Evolutionary conservation across 2,329 filamentous ascomycete genomes (phyloP).

Genomic region (Calcarisporium arbuscula): DNA sequence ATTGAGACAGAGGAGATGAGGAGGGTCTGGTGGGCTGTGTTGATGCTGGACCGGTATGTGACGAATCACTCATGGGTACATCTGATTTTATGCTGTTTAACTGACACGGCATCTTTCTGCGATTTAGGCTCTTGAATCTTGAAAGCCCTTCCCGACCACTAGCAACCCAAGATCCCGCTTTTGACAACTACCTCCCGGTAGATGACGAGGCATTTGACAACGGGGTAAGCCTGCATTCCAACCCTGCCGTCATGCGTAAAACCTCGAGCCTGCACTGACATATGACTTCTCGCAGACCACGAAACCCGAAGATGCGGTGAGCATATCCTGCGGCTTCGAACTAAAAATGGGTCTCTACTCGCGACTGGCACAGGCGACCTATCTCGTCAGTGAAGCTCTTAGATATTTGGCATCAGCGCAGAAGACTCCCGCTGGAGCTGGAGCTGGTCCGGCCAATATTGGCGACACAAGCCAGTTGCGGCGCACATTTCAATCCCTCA

Average conservation of each 20-base stretch:
- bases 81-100: neutral
- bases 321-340: constrained; percentile 3
- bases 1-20: constrained; percentile 11
- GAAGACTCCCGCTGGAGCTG: neutral
- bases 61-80: neutral
- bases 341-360: constrained; percentile 4
- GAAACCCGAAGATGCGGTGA: constrained; percentile 1
- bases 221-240: neutral
- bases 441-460: neutral
- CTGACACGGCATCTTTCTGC: neutral
- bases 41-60: constrained; percentile 6
- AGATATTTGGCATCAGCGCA: constrained; percentile 6
- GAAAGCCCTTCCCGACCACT: constrained; percentile 1
- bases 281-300: constrained; percentile 5
- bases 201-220: constrained; percentile 5
- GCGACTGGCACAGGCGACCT: constrained; percentile 4
- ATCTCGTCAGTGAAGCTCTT: constrained; percentile 5
- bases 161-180: constrained; percentile 5
- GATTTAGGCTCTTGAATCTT: constrained; percentile 1
- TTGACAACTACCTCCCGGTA: constrained; percentile 6
- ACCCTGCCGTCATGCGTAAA: no score
- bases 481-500: constrained; percentile 4
- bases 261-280: no score
- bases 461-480: constrained; percentile 3
- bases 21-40: constrained; percentile 12